Percentiles rank a stretch among this genome's conserved stretches.
Conservation (phyloP, 345 rosid genomes). For the Rhodomyrtus tomentosa region DNA sequence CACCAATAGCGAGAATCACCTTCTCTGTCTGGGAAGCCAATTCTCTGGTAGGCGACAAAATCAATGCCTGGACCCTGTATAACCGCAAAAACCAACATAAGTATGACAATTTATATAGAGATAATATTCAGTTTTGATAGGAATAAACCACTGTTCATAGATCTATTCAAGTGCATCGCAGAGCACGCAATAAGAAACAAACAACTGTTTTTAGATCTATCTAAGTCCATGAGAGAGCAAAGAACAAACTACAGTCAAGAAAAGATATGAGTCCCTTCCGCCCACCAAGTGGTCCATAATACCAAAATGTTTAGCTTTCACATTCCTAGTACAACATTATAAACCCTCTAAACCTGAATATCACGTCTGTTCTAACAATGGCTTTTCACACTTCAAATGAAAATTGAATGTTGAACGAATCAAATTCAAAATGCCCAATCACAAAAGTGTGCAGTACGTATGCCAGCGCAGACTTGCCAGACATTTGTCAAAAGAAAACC, state of each 20-base stretch:
- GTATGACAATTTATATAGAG: neutral
- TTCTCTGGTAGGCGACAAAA: slow-evolving; percentile 92
- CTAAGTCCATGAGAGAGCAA: neutral
- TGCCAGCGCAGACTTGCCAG: neutral
- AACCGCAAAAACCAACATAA: neutral
- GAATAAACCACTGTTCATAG: neutral
- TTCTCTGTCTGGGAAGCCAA: slow-evolving; percentile 87
- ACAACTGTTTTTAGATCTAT: neutral
- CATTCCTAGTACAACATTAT: neutral
- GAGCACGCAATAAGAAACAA: neutral
- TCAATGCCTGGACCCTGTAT: slow-evolving; percentile 86
- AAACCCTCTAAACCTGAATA: neutral
- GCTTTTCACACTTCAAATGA: neutral
- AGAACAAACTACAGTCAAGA: neutral
- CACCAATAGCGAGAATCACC: slow-evolving; percentile 69
- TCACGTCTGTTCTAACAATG: neutral
- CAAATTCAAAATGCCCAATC: neutral
- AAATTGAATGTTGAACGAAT: neutral
- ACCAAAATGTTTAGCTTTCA: neutral
- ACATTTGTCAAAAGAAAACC: neutral
- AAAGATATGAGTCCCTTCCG: neutral
- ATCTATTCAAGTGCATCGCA: neutral
- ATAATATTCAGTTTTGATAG: neutral
- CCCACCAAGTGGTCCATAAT: neutral
- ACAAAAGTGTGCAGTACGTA: neutral